Conservation (phyloP, 768 basidiomycete genomes). For the Macrocybe gigantea region DNA sequence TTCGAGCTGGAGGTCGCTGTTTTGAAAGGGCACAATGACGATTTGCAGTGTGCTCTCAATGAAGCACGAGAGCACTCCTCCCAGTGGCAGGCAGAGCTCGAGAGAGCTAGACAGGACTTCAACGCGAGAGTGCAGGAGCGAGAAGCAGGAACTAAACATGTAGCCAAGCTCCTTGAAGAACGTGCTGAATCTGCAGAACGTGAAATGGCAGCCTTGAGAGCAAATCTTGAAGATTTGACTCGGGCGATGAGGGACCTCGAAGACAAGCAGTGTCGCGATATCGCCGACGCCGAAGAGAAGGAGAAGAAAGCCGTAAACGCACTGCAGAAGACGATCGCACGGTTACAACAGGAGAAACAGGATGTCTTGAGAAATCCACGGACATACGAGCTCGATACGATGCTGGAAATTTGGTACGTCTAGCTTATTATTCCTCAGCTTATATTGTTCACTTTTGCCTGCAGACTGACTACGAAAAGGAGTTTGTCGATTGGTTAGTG, state of each 20-base stretch:
- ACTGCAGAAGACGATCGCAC: conserved; percentile 10
- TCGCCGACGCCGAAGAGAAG: not conserved
- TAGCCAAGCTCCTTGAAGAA: conserved; percentile 13
- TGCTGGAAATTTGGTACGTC: conserved; percentile 39
- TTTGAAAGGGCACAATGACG: conserved; percentile 32
- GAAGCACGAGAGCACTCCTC: conserved; percentile 23
- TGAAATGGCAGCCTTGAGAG: conserved; percentile 3
- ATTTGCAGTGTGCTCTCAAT: conserved; percentile 16
- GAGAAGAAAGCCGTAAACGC: conserved; percentile 9
- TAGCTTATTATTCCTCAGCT: not conserved
- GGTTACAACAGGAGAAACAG: conserved; percentile 17
- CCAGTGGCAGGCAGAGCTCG: conserved; percentile 10
- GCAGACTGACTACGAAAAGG: conserved; percentile 46
- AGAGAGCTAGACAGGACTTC: too few species aligned
- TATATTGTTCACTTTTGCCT: conserved; percentile 2
- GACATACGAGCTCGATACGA: conserved; percentile 36
- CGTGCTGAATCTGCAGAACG: conserved; percentile 13
- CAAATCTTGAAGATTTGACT: conserved; percentile 7
- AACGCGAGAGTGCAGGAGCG: too few species aligned
- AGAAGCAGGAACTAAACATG: too few species aligned
- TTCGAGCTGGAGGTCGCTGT: conserved; percentile 32
- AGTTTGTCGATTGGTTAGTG: conserved; percentile 40
- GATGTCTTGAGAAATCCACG: conserved; percentile 16
- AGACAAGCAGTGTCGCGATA: conserved; percentile 7
- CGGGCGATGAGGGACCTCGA: conserved; percentile 5